Base-by-base conservation (phyloP, 371 early-diverging fungal species). In the Rhizopus arrhizus region DNA sequence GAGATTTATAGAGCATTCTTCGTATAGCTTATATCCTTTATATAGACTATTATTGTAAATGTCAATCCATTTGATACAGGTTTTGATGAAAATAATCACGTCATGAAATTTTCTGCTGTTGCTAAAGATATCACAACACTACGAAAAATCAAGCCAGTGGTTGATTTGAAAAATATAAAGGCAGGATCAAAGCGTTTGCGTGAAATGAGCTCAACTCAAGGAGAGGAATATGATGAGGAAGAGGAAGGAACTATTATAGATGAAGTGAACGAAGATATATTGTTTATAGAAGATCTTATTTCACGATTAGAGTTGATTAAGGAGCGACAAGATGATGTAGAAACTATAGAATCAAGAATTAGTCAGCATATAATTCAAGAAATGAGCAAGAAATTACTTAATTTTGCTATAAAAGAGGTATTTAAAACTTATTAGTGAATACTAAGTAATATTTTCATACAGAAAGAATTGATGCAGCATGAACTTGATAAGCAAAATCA, bases 21-120 rank as follows among this genome's bases (percentile, higher is more conserved):
- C 4, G 41, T 16, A 16, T 5, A 4, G 16, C 1, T 15, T 5
- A 4, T 8, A 10, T 38, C 4, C 7, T 31, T 48, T 35, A 9
- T 1, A 7, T 46, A 74, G 75, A 69, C 72, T 8, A 78, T 91
- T 81, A 74, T 91, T 3, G 86, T 89, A n/a, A 87, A 86, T 56
- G 78, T 86, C 13, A 87, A 89, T 58, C 89, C 90, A 0, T 83
- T 72, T 61, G 84, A 87, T 66, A 76, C 78, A 35, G 71, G 86
- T 32, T 84, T 85, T 77, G 75, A 88, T 65, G 84, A 89, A 54
- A 80, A 80, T 29, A 75, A 70, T 28, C 82, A 83, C 46, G 84
- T 89, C 9, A 79, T 91, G 70, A 84, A 88, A 40, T 90, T 90
- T 73, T 80, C 90, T 3, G 81, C 86, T 0, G 85, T 84, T 0